A percentile compares a stretch with the other conserved stretches of the same genome.
These are phyloP conservation scores for Trichoderma polysporum DNA, from an alignment of 2,329 filamentous ascomycete genomes.

Conservation along the genomic window DNA sequence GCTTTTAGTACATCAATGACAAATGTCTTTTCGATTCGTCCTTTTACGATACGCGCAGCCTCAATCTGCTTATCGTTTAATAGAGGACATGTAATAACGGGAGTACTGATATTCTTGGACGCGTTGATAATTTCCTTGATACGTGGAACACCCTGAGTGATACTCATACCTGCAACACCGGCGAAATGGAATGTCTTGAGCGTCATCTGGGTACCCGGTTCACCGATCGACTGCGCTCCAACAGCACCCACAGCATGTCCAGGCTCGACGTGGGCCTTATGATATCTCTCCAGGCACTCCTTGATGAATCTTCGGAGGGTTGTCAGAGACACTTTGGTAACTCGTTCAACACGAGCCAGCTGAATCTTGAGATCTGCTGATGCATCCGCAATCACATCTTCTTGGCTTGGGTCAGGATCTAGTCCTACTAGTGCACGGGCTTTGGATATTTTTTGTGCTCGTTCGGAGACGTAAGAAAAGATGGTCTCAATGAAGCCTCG, in stretches of 20 bases:
- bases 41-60: conserved; percentile 88
- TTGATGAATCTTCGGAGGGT: conserved; percentile 76
- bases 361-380: conserved; percentile 29
- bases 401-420: conserved; percentile 28
- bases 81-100: conserved; percentile 84
- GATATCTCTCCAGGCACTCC: conserved; percentile 85
- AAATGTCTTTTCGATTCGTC: conserved; percentile 91
- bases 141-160: conserved; percentile 97
- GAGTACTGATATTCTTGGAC: conserved; percentile 88
- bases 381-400: conserved; percentile 25
- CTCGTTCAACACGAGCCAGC: conserved; percentile 59
- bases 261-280: conserved; percentile 86
- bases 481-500: conserved; percentile 80
- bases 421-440: conserved; percentile 54
- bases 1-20: conserved; percentile 77
- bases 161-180: conserved; percentile 98
- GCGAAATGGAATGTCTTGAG: conserved; percentile 99
- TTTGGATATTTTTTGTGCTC: conserved; percentile 60
- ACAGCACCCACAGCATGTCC: conserved; percentile 95
- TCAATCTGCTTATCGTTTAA: conserved; percentile 72
- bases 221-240: conserved; percentile 95
- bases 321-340: conserved; percentile 76
- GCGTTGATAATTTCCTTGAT: conserved; percentile 99
- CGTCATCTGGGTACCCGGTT: conserved; percentile 98
- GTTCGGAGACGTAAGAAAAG: conserved; percentile 64